Base-by-base conservation (phyloP, 306 rosid genomes). In the Spatholobus suberectus region DNA sequence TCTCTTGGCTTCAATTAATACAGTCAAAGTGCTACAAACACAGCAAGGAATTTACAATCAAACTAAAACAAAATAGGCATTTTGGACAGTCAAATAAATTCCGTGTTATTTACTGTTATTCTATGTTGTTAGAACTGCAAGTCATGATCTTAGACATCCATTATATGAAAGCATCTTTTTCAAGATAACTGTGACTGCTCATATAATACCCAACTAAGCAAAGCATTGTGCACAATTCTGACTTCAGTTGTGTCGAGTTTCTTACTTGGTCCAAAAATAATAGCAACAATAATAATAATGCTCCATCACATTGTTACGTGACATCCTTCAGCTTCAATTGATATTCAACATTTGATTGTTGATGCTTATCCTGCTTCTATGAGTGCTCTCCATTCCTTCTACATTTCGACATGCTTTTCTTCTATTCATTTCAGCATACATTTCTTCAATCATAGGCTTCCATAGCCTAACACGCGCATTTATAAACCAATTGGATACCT, bases 371-470 rank as follows among this genome's bases (percentile, higher is more conserved):
- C 80, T 59, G 81, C 70, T 79, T 83, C 85, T 83, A 21, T 84
- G 89, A 73, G 62, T 77, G 79, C 55, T 70, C 70, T 87, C 89
- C 11, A 44, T 77, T 68, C 86, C 89, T 59, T 58, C 89, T 71
- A 77, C 83, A 32, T 77, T 86, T 62, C 87, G 49, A 73, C 82
- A 77, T 15, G 76, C 81, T 80, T 88, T 91, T 81, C 94, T 87
- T 84, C 91, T 80, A 84, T 86, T 95, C 93, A 95, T 90, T 84
- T 95, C 98, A 1, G 97, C 87, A 52, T 95, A 92, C 98, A 95
- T 95, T 84, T 95, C 98, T 54, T 95, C 98, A 5, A 95, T 93
- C 97, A 95, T 90, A 0, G 98, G 98, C 80, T 95, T 95, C 98
- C 98, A 95, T 63, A 95, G 86, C 66, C 98, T 80, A 17, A 95